phyloP scores from a whole-genome alignment of 768 basidiomycete genomes.

The Lentinula boryana region DNA sequence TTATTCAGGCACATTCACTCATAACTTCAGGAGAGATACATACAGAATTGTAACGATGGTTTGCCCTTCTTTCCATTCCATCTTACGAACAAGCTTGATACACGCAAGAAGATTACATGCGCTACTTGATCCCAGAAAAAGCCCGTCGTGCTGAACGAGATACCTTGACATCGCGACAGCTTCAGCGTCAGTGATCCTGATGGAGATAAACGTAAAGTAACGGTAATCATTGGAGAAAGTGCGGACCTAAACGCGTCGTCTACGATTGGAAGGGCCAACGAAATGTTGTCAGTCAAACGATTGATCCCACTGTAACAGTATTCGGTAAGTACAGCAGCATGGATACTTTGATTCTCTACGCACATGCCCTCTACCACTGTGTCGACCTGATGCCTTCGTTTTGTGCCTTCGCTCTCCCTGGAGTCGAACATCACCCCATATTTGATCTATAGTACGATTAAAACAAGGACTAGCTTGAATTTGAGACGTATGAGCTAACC shows the following conservation, averaged over 20 bases:
- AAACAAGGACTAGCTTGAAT: background rate
- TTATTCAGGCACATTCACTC: background rate
- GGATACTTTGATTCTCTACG: constrained; percentile 16
- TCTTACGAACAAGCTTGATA: constrained; percentile 67
- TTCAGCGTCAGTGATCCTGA: constrained; percentile 86
- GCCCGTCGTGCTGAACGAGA: constrained; percentile 82
- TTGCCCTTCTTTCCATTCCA: constrained; percentile 64
- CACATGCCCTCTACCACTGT: constrained; percentile 93
- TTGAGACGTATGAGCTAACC: constrained; percentile 27
- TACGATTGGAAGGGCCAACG: constrained; percentile 76
- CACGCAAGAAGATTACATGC: constrained; percentile 96
- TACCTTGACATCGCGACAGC: constrained; percentile 96
- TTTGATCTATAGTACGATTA: constrained; percentile 51
- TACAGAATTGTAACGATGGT: constrained; percentile 84
- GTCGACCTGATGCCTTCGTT: constrained; percentile 90
- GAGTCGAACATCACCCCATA: constrained; percentile 91
- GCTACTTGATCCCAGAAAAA: constrained; percentile 94
- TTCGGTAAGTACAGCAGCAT: background rate
- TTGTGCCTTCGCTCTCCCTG: constrained; percentile 92
- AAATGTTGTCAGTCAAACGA: constrained; percentile 85
- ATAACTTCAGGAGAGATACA: constrained; percentile 14
- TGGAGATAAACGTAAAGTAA: background rate
- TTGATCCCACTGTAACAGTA: constrained; percentile 72
- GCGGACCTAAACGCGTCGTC: constrained; percentile 82
- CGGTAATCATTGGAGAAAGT: background rate